Percentiles rank a stretch among this genome's conserved stretches.
Conservation (phyloP, 306 rosid species). For the Urtica urens region DNA sequence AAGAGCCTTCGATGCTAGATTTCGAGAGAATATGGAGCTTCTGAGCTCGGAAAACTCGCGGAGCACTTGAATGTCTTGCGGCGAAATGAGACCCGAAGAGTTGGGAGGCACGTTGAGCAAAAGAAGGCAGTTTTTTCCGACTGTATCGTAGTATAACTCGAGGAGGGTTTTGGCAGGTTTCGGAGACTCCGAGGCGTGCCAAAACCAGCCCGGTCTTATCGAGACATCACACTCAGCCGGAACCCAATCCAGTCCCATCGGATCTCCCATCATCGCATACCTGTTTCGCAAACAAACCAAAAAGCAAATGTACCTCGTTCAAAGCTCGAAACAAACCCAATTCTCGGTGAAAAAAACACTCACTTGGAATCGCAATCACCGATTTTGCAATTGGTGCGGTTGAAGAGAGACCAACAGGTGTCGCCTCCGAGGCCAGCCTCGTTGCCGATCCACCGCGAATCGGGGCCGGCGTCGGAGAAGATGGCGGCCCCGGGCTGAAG, state of each 20-base stretch:
- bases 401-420: conserved; percentile 83
- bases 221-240: conserved; percentile 88
- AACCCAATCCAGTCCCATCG: conserved; percentile 63
- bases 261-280: conserved; percentile 55
- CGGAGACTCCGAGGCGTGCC: conserved; percentile 76
- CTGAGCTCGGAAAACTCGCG: conserved; percentile 56
- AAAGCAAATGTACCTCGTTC: not conserved
- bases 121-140: conserved; percentile 66
- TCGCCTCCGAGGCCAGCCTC: conserved; percentile 57
- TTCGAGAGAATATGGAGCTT: conserved; percentile 54
- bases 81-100: conserved; percentile 76
- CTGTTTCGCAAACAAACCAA: conserved; percentile 33
- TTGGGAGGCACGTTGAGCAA: conserved; percentile 85
- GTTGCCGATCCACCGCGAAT: conserved; percentile 72
- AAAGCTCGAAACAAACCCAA: not conserved
- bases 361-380: conserved; percentile 37
- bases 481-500: conserved; percentile 70
- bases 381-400: conserved; percentile 34
- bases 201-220: conserved; percentile 86
- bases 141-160: conserved; percentile 71
- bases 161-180: conserved; percentile 68
- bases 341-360: conserved; percentile 28
- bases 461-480: conserved; percentile 83
- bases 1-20: conserved; percentile 45
- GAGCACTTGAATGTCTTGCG: conserved; percentile 72